A percentile compares a stretch with the other conserved stretches of the same genome.
These are phyloP conservation scores for Coemansia sp. DNA, from an alignment of 192 early-diverging fungal genomes.

Conservation along the genomic window DNA sequence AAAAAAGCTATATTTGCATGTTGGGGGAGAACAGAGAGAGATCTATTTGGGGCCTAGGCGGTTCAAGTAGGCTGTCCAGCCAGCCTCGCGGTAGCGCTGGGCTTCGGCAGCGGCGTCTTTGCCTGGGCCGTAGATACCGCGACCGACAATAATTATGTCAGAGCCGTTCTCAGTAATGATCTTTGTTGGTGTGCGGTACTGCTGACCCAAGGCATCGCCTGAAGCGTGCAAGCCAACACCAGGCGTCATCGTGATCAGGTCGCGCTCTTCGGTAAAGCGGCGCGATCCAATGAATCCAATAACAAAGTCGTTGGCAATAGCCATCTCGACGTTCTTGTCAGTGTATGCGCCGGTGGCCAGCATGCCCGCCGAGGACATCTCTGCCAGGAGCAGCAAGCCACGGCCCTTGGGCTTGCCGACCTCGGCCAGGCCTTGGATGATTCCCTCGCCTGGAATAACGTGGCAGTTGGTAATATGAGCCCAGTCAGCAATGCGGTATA, in stretches of 20 bases:
- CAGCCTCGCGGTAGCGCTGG: conserved; percentile 85
- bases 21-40: background rate
- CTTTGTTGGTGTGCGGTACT: conserved; percentile 89
- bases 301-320: conserved; percentile 88
- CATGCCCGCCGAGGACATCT: conserved; percentile 95
- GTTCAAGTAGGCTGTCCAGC: conserved; percentile 93
- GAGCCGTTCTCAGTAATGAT: conserved; percentile 84
- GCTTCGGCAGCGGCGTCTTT: conserved; percentile 72
- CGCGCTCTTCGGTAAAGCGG: conserved; percentile 71
- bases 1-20: background rate
- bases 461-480: conserved; percentile 97
- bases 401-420: conserved; percentile 80
- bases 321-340: conserved; percentile 83
- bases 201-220: conserved; percentile 92
- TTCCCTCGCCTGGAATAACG: conserved; percentile 93
- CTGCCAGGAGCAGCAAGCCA: conserved; percentile 87
- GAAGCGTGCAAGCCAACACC: conserved; percentile 86
- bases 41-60: conserved; percentile 19
- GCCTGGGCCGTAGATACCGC: conserved; percentile 94
- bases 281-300: conserved; percentile 88
- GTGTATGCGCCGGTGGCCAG: conserved; percentile 85
- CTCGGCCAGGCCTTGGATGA: conserved; percentile 89
- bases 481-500: conserved; percentile 95
- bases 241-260: conserved; percentile 95
- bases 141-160: conserved; percentile 98